These are phyloP conservation scores for Trapa bicornis DNA, from an alignment of 345 rosid species.

Conservation along the genomic window DNA sequence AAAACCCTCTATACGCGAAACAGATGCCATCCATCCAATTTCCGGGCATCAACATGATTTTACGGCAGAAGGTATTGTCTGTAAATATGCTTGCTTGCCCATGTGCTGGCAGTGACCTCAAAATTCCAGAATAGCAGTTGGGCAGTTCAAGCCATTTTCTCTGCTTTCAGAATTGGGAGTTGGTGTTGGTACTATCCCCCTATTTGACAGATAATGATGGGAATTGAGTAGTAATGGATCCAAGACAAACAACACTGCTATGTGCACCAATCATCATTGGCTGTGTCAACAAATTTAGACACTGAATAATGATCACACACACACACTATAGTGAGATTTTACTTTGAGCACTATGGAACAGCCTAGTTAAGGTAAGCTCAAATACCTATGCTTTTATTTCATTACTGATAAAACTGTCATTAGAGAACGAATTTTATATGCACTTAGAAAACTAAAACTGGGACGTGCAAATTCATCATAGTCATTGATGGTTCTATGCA, in stretches of 20 bases:
- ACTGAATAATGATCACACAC: no score
- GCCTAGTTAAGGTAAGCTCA: no score
- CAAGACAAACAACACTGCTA: neutral
- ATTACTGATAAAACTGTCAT: no score
- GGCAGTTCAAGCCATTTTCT: neutral
- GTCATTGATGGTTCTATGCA: no score
- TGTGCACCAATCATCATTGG: neutral
- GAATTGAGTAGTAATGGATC: no score
- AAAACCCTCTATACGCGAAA: conserved; percentile 2
- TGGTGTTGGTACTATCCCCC: neutral
- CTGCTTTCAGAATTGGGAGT: neutral
- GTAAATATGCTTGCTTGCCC: conserved; percentile 17
- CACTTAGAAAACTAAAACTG: no score
- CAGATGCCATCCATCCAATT: conserved; percentile 15
- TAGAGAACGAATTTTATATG: neutral
- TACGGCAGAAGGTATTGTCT: conserved; percentile 7
- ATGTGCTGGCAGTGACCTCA: neutral
- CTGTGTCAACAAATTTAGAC: neutral
- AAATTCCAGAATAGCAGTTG: neutral
- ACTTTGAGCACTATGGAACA: no score
- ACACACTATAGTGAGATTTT: no score
- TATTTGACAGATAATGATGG: no score
- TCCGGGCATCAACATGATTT: conserved; percentile 13
- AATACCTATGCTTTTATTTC: no score
- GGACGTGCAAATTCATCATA: no score